Conservation (phyloP, 352 stramenopile genomes). For the Globisporangium heterothallicum region DNA sequence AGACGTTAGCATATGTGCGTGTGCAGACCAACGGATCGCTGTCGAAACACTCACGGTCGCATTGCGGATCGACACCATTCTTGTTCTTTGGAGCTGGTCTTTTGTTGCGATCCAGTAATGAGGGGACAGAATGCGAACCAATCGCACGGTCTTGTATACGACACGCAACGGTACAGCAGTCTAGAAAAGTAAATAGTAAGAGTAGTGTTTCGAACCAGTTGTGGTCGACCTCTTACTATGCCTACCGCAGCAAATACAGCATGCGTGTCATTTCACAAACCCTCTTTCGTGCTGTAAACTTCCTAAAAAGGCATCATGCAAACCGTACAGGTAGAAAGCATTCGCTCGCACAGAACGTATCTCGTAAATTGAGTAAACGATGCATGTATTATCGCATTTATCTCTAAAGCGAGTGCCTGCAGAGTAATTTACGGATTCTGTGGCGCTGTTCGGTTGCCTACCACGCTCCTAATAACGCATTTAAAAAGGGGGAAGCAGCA, state of each 20-base stretch:
- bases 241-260: too few species aligned
- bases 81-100: conserved; percentile 6
- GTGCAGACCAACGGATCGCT: background rate
- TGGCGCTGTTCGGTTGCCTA: background rate
- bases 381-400: too few species aligned
- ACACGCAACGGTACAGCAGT: background rate
- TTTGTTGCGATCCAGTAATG: conserved; percentile 11
- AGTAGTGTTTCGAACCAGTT: too few species aligned
- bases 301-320: too few species aligned
- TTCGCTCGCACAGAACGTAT: too few species aligned
- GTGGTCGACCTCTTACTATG: too few species aligned
- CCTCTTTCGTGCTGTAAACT: too few species aligned
- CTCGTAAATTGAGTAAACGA: too few species aligned
- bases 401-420: too few species aligned
- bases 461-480: background rate
- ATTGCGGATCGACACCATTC: conserved; percentile 95
- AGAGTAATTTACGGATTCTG: too few species aligned
- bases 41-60: conserved; percentile 62
- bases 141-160: background rate
- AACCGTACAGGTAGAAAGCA: too few species aligned
- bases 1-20: background rate
- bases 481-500: background rate
- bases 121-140: background rate
- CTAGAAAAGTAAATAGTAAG: background rate
- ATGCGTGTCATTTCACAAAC: too few species aligned